Conservation (phyloP, 352 stramenopile genomes). For the Thraustochytrium striatum region DNA sequence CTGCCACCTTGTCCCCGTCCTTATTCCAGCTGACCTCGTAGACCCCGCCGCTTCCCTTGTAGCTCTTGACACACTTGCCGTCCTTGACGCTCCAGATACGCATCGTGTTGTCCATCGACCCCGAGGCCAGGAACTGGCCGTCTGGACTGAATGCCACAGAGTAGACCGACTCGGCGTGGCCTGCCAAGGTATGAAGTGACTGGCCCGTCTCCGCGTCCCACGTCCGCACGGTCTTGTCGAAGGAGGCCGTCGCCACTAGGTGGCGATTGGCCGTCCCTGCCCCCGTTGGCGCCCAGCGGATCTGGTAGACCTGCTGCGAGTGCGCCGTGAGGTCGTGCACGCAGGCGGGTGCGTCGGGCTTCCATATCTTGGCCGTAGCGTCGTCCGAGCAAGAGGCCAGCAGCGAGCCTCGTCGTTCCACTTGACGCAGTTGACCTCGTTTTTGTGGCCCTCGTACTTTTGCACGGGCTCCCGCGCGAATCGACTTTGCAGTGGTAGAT, state of each 20-base stretch:
- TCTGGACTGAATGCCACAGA: slow-evolving; percentile 49
- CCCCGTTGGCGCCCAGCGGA: slow-evolving; percentile 78
- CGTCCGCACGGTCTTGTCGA: slow-evolving; percentile 79
- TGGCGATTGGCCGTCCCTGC: slow-evolving; percentile 62
- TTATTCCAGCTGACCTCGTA: slow-evolving; percentile 86
- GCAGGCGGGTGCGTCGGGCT: slow-evolving; percentile 52
- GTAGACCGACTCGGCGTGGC: slow-evolving; percentile 60
- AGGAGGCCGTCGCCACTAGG: slow-evolving; percentile 73
- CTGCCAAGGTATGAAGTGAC: slow-evolving; percentile 77
- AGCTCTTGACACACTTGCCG: slow-evolving; percentile 50
- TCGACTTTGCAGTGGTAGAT: slow-evolving; percentile 73
- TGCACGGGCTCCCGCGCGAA: slow-evolving; percentile 62
- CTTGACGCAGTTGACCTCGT: slow-evolving; percentile 97
- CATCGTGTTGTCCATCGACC: slow-evolving; percentile 50
- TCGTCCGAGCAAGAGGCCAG: slow-evolving; percentile 96
- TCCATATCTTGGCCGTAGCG: slow-evolving; percentile 94
- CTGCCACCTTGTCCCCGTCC: slow-evolving; percentile 69
- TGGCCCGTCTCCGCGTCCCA: slow-evolving; percentile 78
- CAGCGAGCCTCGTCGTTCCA: slow-evolving; percentile 88
- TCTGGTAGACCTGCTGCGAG: slow-evolving; percentile 78
- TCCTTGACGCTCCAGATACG: slow-evolving; percentile 61
- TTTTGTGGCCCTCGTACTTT: slow-evolving; percentile 71
- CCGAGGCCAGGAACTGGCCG: slow-evolving; percentile 47
- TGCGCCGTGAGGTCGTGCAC: slow-evolving; percentile 59
- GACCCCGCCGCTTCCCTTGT: slow-evolving; percentile 78